Base-by-base conservation (phyloP, 345 rosid genomes). In the Ailanthus altissimus region DNA sequence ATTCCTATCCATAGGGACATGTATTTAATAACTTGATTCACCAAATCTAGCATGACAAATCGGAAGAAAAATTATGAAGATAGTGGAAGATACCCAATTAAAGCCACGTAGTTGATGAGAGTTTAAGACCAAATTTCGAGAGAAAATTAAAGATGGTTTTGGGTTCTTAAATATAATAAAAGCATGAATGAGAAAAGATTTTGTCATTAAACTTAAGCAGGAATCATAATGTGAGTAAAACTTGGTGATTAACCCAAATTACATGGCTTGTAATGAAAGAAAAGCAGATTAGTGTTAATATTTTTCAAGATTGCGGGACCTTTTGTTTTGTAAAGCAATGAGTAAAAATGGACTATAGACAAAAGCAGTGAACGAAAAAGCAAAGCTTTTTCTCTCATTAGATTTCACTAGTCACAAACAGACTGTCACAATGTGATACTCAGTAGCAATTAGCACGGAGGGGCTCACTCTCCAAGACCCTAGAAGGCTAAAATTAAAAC, bases 401-500 rank as follows among this genome's bases (percentile, higher is more conserved):
- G 20, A 8, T 60, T 56, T 60, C 75, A 26, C 58, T 21, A 40
- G 54, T 54, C 76, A 64, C 40, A 61, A 69, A 43, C 57, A 49
- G 20, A 80, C 73, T 72, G 75, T 70, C 79, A 71, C 66, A 70
- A 8, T 10, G 78, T 18, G 42, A 46, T 56, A 70, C 9, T 47
- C 54, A 53, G 72, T 32, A 50, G 78, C 76, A 81, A 81, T 76
- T 79, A 73, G 83, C 70, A 66, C 4, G 74, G 65, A 77, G 65
- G 67, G 88, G 84, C 84, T 87, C 90, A 70, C 61, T 49, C 71
- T 69, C 82, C 87, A 59, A 85, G 46, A 75, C 66, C 28, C 56
- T 57, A 65, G 69, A 84, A 81, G 77, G 77, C 68, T 53, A 76
- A 46, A 76, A 53, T 59, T 60, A 78, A 53, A 32, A 60, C 21